Evolutionary conservation across 129 eudicot species (phyloP).

Genomic region (Flaveria linearis): DNA sequence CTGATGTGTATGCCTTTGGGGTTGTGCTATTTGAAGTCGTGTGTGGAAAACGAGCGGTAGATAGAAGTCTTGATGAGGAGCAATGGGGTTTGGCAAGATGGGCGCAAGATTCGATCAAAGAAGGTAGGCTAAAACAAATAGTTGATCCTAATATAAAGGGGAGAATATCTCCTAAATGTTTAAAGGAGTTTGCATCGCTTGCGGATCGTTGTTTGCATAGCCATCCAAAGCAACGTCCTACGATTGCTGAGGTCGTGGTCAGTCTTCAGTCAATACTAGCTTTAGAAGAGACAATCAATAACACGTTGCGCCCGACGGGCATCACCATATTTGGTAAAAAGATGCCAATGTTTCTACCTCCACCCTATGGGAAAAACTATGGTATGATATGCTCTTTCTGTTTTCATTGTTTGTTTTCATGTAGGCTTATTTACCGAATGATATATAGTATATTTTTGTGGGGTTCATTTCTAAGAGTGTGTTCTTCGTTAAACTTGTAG

Average conservation of each 20-base stretch:
- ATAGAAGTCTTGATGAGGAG: conserved; percentile 26
- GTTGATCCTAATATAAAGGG: conserved; percentile 11
- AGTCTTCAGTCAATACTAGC: conserved; percentile 24
- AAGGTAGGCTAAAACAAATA: conserved; percentile 21
- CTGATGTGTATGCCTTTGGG: conserved; percentile 30
- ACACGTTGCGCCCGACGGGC: background rate
- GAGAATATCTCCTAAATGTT: conserved; percentile 1
- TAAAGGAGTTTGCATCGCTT: conserved; percentile 18
- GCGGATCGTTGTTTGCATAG: conserved; percentile 20
- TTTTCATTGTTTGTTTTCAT: background rate
- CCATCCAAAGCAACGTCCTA: conserved; percentile 26
- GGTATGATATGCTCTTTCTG: background rate
- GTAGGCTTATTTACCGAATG: background rate
- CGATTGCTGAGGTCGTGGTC: conserved; percentile 14
- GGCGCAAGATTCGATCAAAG: conserved; percentile 29
- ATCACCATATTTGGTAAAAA: conserved; percentile 7
- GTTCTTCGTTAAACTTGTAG: background rate
- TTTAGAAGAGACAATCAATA: background rate
- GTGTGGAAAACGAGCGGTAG: conserved; percentile 22
- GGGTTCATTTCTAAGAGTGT: background rate
- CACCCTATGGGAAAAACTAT: background rate
- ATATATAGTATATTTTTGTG: background rate
- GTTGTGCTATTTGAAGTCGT: conserved; percentile 21
- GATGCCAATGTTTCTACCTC: background rate
- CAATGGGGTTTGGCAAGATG: conserved; percentile 23